Evolutionary conservation across 768 basidiomycete species (phyloP).

Genomic region (Macrolepiota fuliginosa): DNA sequence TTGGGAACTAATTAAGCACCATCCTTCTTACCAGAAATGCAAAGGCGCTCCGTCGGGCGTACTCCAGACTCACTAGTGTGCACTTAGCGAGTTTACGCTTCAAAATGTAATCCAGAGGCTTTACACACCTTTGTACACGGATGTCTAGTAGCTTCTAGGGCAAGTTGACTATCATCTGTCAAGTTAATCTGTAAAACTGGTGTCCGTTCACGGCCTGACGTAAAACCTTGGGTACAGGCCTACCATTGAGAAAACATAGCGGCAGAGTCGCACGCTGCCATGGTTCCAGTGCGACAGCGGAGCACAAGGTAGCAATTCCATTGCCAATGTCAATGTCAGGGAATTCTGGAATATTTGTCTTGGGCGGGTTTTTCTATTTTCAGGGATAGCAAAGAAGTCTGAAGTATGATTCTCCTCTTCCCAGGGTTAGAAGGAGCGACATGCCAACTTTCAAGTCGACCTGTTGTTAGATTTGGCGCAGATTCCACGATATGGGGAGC

Average conservation of each 20-base stretch:
- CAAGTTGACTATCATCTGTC: no score
- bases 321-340: background rate
- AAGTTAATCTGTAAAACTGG: background rate
- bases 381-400: background rate
- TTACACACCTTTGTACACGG: no score
- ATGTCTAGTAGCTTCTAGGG: no score
- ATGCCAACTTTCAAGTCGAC: background rate
- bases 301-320: conserved; percentile 1
- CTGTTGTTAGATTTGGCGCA: background rate
- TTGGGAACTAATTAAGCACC: background rate
- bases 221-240: background rate
- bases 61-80: background rate
- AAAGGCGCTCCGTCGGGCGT: background rate
- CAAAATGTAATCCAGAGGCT: background rate
- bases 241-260: background rate
- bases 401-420: background rate
- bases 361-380: background rate
- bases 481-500: background rate
- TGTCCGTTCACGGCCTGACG: background rate
- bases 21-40: background rate
- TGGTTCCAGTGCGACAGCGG: background rate
- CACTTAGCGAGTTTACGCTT: background rate
- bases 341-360: background rate
- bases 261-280: background rate
- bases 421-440: background rate